Percentiles rank a stretch among this genome's conserved stretches.
These are phyloP conservation scores for Ganoderma leucocontextum DNA, from an alignment of 1,284 basidiomycete genomes.

Conservation along the genomic window DNA sequence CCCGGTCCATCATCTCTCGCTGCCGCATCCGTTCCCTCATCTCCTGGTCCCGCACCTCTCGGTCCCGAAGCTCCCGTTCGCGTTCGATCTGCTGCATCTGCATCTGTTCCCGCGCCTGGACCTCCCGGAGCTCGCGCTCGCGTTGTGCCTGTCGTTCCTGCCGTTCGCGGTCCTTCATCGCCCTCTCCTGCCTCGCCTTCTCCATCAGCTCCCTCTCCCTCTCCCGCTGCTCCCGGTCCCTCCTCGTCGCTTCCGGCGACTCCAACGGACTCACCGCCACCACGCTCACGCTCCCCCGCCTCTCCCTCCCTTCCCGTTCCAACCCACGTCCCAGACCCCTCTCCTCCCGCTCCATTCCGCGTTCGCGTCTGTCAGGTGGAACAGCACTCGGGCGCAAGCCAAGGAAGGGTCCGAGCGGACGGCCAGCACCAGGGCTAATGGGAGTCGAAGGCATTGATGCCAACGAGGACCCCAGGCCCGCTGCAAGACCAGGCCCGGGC, in stretches of 20 bases:
- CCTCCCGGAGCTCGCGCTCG: constrained; percentile 23
- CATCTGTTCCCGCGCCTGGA: constrained; percentile 25
- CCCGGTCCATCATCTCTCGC: constrained; percentile 25
- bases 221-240: constrained; percentile 28
- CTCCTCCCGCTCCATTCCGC: constrained; percentile 25
- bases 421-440: constrained; percentile 24
- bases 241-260: constrained; percentile 21
- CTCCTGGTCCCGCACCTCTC: constrained; percentile 25
- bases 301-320: constrained; percentile 24
- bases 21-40: constrained; percentile 19
- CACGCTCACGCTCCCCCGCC: constrained; percentile 17
- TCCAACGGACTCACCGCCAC: constrained; percentile 22
- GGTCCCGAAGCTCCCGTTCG: constrained; percentile 31
- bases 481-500: constrained; percentile 24
- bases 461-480: constrained; percentile 32
- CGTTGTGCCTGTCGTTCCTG: constrained; percentile 20
- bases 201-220: constrained; percentile 29
- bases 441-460: constrained; percentile 26
- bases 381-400: constrained; percentile 27
- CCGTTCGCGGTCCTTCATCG: constrained; percentile 26
- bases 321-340: constrained; percentile 19
- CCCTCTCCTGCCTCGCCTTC: constrained; percentile 27
- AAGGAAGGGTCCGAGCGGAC: constrained; percentile 15
- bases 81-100: constrained; percentile 21
- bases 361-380: constrained; percentile 31